phyloP scores from a whole-genome alignment of 2,329 filamentous ascomycete species.

The Fusarium compactum region DNA sequence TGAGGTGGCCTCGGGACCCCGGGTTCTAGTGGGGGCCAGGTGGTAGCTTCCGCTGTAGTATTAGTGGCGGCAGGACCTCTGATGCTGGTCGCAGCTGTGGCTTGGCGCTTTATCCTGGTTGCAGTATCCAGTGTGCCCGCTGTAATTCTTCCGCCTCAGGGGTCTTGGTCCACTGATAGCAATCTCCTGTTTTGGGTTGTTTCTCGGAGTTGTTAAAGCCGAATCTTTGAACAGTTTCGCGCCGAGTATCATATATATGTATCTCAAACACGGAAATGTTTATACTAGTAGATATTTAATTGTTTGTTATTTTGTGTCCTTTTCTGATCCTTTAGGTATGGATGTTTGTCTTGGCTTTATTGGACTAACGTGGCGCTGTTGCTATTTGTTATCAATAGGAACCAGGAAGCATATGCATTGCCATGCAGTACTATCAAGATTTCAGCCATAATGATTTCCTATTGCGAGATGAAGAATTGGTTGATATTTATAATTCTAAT shows the following conservation, averaged over 20 bases:
- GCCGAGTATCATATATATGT: conserved; percentile 3
- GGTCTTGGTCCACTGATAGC: conserved; percentile 21
- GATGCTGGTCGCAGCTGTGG: conserved; percentile 25
- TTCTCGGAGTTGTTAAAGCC: neutral
- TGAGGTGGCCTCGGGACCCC: conserved; percentile 41
- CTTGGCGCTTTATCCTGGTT: conserved; percentile 23
- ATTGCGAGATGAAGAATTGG: neutral
- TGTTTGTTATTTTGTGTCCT: neutral
- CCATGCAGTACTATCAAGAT: neutral
- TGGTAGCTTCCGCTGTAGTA: conserved; percentile 23
- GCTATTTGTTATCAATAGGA: conserved; percentile 10
- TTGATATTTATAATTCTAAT: neutral
- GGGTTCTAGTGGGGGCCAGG: conserved; percentile 28
- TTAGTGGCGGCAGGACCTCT: conserved; percentile 14
- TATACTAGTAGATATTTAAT: neutral
- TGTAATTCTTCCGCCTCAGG: conserved; percentile 23
- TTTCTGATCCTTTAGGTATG: neutral
- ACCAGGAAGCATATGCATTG: neutral
- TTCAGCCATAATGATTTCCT: neutral
- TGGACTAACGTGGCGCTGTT: conserved; percentile 5
- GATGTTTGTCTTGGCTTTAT: neutral
- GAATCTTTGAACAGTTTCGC: conserved; percentile 1
- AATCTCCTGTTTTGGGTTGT: conserved; percentile 22
- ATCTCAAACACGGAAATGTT: conserved; percentile 3
- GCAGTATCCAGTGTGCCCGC: neutral